A percentile compares a stretch with the other conserved stretches of the same genome.
phyloP scores from a whole-genome alignment of 2,329 filamentous ascomycete genomes.

The Sclerotinia glacialis region DNA sequence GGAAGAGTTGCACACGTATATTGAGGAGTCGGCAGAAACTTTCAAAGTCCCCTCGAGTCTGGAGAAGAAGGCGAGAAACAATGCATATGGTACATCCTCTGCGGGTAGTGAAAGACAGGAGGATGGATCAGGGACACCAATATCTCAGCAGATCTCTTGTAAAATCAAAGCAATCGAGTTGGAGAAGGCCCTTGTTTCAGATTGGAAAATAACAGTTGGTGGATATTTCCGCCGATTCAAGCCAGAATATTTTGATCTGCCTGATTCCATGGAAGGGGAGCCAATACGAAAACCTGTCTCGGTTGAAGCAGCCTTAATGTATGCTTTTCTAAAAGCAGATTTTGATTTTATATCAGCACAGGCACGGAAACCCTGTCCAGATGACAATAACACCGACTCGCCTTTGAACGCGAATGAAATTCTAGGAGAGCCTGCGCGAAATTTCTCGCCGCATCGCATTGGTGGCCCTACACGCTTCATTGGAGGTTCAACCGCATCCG shows the following conservation, averaged over 20 bases:
- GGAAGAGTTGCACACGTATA: slow-evolving; percentile 81
- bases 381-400: slow-evolving; percentile 68
- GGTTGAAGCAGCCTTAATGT: slow-evolving; percentile 77
- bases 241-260: slow-evolving; percentile 67
- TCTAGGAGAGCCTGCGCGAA: slow-evolving; percentile 60
- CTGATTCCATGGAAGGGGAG: slow-evolving; percentile 37
- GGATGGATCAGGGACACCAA: slow-evolving; percentile 44
- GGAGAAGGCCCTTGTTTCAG: slow-evolving; percentile 66
- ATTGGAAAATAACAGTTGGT: slow-evolving; percentile 82
- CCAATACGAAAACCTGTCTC: slow-evolving; percentile 47
- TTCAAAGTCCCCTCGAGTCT: slow-evolving; percentile 80
- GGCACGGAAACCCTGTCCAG: slow-evolving; percentile 72
- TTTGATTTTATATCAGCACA: slow-evolving; percentile 92
- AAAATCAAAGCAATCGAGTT: slow-evolving; percentile 62
- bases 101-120: slow-evolving; percentile 52
- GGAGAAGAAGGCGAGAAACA: slow-evolving; percentile 49
- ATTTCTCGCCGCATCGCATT: slow-evolving; percentile 58
- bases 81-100: slow-evolving; percentile 50
- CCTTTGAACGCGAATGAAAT: slow-evolving; percentile 85
- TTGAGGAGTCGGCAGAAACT: slow-evolving; percentile 73
- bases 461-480: slow-evolving; percentile 79
- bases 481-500: slow-evolving; percentile 87
- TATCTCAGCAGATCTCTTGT: slow-evolving; percentile 42
- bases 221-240: slow-evolving; percentile 93
- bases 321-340: slow-evolving; percentile 91